Evolutionary conservation across 106 monocot species (phyloP).

Genomic region (Amphibolis antarctica): DNA sequence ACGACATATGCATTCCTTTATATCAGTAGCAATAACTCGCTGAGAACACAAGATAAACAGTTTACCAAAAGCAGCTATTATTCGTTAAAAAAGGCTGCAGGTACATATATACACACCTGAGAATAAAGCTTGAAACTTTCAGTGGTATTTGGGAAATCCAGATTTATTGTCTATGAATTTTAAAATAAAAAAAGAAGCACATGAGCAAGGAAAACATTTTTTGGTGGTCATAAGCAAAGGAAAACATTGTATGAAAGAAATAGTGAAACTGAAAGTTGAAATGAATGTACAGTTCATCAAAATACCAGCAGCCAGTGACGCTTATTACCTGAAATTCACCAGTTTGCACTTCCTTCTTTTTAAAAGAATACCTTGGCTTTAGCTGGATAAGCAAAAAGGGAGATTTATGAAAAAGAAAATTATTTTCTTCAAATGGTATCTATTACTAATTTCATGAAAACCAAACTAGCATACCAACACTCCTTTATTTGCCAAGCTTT

Average conservation of each 20-base stretch:
- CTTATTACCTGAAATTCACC: slow-evolving; percentile 76
- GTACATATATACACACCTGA: slow-evolving; percentile 28
- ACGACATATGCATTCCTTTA: slow-evolving; percentile 88
- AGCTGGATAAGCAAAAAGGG: slow-evolving; percentile 36
- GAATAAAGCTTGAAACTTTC: slow-evolving; percentile 86
- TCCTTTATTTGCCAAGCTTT: slow-evolving; percentile 84
- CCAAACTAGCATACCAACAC: slow-evolving; percentile 42
- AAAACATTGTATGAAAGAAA: not conserved
- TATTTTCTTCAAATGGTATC: not conserved
- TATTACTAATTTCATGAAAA: not conserved
- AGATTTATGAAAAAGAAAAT: not conserved
- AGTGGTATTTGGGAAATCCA: slow-evolving; percentile 90
- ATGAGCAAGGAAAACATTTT: not conserved
- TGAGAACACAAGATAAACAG: slow-evolving; percentile 21
- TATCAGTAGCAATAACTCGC: slow-evolving; percentile 83
- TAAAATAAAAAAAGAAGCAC: not conserved
- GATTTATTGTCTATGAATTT: slow-evolving; percentile 42
- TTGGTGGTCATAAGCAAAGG: too few relatives aligned
- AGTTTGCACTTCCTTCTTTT: slow-evolving; percentile 70
- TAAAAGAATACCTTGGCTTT: slow-evolving; percentile 88
- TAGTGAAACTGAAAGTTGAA: not conserved
- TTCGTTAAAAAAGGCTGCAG: slow-evolving; percentile 3
- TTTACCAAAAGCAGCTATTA: slow-evolving; percentile 1
- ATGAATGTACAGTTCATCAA: not conserved
- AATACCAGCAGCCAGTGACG: not conserved